Percentiles rank a stretch among this genome's conserved stretches.
These are phyloP conservation scores for Blastobotrys malaysiensis DNA, from an alignment of 1,139 yeast species.

Conservation along the genomic window DNA sequence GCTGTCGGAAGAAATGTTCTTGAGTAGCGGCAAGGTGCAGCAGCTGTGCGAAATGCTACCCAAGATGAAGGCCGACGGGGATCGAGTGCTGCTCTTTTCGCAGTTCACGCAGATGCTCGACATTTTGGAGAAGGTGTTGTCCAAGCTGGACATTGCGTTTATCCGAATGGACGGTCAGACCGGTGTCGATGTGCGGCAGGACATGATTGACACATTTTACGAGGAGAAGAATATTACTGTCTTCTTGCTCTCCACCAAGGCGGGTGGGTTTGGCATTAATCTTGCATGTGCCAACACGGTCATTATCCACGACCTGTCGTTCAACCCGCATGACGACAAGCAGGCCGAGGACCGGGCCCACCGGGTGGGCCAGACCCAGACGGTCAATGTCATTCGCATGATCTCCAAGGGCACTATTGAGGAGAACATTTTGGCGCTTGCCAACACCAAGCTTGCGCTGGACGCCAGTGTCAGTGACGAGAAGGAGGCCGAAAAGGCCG, in stretches of 20 bases:
- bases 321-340: conserved; percentile 96
- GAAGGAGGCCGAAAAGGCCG: conserved; percentile 47
- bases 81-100: conserved; percentile 79
- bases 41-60: conserved; percentile 56
- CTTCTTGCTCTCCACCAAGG: conserved; percentile 84
- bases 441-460: conserved; percentile 83
- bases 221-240: conserved; percentile 80
- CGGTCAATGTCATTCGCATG: conserved; percentile 74
- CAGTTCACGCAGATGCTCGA: conserved; percentile 90
- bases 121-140: conserved; percentile 71
- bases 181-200: conserved; percentile 88
- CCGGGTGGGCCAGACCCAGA: conserved; percentile 91
- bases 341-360: conserved; percentile 99
- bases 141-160: conserved; percentile 62
- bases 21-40: conserved; percentile 72
- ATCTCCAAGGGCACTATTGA: conserved; percentile 76
- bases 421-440: conserved; percentile 79
- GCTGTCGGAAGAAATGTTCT: conserved; percentile 51
- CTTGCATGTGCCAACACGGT: conserved; percentile 94
- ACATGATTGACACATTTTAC: conserved; percentile 81
- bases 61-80: conserved; percentile 53
- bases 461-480: conserved; percentile 63
- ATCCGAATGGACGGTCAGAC: conserved; percentile 91
- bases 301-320: conserved; percentile 85
- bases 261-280: conserved; percentile 98